A percentile compares a stretch with the other conserved stretches of the same genome.
Conservation (phyloP, 1,284 basidiomycete genomes). For the Kwoniella shivajii region DNA sequence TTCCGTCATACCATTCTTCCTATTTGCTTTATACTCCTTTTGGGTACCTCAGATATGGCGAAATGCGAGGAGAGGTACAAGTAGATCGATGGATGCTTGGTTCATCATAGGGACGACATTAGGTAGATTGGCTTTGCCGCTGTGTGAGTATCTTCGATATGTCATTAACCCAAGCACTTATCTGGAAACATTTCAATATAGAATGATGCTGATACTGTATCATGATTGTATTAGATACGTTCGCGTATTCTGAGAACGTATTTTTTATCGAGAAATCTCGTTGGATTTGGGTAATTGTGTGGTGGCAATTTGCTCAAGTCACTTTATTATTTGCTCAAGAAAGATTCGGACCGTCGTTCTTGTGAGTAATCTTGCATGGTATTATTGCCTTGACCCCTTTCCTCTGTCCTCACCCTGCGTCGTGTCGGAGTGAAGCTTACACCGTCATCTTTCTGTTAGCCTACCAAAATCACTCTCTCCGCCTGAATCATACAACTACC, state of each 20-base stretch:
- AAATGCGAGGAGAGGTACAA: conserved; percentile 69
- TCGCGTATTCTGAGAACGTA: conserved; percentile 80
- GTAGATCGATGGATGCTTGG: conserved; percentile 66
- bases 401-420: no score
- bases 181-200: no score
- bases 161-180: no score
- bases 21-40: conserved; percentile 70
- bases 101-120: conserved; percentile 78
- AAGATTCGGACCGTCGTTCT: conserved; percentile 75
- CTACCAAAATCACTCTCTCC: conserved; percentile 60
- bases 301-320: conserved; percentile 68
- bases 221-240: conserved; percentile 64
- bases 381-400: not conserved
- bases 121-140: conserved; percentile 68
- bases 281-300: conserved; percentile 68
- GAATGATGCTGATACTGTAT: not conserved
- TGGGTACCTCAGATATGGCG: conserved; percentile 85
- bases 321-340: conserved; percentile 72
- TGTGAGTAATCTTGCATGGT: conserved; percentile 54
- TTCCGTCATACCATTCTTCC: conserved; percentile 67
- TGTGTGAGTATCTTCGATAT: conserved; percentile 76
- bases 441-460: not conserved
- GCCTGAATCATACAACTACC: conserved; percentile 76
- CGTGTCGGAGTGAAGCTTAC: not conserved
- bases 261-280: conserved; percentile 68